Conservation (phyloP, 2,329 filamentous ascomycete genomes). For the Pyricularia pennisetigena region DNA sequence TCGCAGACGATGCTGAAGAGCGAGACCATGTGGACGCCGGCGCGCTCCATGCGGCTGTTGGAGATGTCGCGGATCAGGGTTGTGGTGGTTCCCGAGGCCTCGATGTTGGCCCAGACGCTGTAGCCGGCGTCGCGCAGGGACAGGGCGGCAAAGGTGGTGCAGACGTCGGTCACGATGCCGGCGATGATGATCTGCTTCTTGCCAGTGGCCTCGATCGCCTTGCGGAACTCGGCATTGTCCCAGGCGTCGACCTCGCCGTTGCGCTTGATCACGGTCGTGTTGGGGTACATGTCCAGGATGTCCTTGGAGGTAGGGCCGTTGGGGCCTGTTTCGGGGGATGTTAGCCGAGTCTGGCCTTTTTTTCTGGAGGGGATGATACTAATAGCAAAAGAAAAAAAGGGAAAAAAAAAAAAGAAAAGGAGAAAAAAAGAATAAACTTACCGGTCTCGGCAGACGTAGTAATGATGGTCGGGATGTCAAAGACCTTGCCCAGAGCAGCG, state of each 20-base stretch:
- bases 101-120: constrained; percentile 63
- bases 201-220: constrained; percentile 53
- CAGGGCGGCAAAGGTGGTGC: constrained; percentile 65
- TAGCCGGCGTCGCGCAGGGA: constrained; percentile 62
- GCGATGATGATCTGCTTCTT: constrained; percentile 63
- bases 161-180: constrained; percentile 67
- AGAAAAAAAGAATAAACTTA: constrained; percentile 13
- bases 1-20: constrained; percentile 57
- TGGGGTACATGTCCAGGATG: constrained; percentile 57
- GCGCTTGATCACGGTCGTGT: constrained; percentile 55
- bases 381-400: background rate
- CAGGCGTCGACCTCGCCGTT: constrained; percentile 68
- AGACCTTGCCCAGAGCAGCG: constrained; percentile 53
- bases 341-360: background rate
- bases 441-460: constrained; percentile 57
- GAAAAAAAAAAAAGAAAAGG: too few species aligned
- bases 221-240: constrained; percentile 62
- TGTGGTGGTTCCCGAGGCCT: constrained; percentile 59
- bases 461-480: constrained; percentile 59
- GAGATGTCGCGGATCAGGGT: constrained; percentile 43
- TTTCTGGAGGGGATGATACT: background rate
- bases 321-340: constrained; percentile 35
- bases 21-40: constrained; percentile 16
- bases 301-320: constrained; percentile 64
- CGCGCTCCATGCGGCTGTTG: constrained; percentile 5